Percentiles rank a stretch among this genome's conserved stretches.
These are phyloP conservation scores for Saturnispora dispora DNA, from an alignment of 805 yeast genomes.

Conservation along the genomic window DNA sequence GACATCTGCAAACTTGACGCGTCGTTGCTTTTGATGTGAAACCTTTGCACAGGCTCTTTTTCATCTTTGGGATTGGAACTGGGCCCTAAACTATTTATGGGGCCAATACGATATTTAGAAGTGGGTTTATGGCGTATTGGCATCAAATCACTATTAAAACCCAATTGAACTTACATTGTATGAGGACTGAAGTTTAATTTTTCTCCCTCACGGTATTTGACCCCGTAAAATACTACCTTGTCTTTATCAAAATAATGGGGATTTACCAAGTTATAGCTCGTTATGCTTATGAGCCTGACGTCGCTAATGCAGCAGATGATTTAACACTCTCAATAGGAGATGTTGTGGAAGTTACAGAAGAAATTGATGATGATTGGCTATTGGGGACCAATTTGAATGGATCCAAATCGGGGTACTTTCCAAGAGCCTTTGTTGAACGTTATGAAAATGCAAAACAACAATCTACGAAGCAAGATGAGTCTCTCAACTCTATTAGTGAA, in stretches of 20 bases:
- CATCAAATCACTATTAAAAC: not conserved
- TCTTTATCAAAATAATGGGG: constrained; percentile 6
- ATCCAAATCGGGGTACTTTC: constrained; percentile 67
- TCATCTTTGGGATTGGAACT: not conserved
- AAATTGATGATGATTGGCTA: constrained; percentile 92
- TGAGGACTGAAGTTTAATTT: not conserved
- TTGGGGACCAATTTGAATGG: constrained; percentile 49
- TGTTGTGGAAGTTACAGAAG: constrained; percentile 59
- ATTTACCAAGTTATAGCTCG: constrained; percentile 23
- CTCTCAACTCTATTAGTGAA: not conserved
- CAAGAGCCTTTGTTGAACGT: constrained; percentile 68
- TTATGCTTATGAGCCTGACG: constrained; percentile 27
- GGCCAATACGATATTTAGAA: constrained; percentile 3
- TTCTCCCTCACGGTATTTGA: not conserved
- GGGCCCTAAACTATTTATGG: not conserved
- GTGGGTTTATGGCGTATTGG: not conserved
- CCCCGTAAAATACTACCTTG: constrained; percentile 11
- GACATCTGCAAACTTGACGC: constrained; percentile 3
- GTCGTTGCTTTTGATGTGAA: not conserved
- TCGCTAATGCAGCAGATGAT: constrained; percentile 73
- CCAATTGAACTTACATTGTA: not conserved
- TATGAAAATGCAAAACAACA: not conserved
- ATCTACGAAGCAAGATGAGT: not conserved
- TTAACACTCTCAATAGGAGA: constrained; percentile 62
- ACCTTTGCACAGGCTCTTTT: not conserved